Evolutionary conservation across 2,329 filamentous ascomycete species (phyloP), one percentile per base, ranked within the genome.

Genomic region (Graphilbum fragrans): DNA sequence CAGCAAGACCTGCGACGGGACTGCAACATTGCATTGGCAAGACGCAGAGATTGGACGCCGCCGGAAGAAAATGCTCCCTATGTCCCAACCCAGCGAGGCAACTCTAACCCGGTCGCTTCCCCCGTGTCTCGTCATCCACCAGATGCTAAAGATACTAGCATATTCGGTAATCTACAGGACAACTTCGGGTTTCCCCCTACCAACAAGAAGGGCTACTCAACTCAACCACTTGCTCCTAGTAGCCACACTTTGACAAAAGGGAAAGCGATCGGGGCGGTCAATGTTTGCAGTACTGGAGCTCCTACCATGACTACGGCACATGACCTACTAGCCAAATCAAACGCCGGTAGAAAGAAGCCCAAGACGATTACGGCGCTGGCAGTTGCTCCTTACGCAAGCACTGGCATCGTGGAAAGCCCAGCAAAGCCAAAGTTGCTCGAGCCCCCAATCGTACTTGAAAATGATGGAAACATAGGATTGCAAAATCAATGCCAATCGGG

Each of bases 301-400:
- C n/a, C n/a, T n/a, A n/a, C n/a, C n/a, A n/a, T n/a, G n/a, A n/a
- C n/a, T n/a, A n/a, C n/a, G n/a, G n/a, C n/a, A n/a, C n/a, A n/a
- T n/a, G n/a, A n/a, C n/a, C n/a, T n/a, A n/a, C n/a, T n/a, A n/a
- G n/a, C 52, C 1, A 75, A 73, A 53, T 55, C 60, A 19, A 81
- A 76, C 49, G 63, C 66, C 5, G 61, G 69, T 4, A 78, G 75
- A 57, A 86, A 83, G 59, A 88, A 82, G 56, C 61, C 78, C 0
- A 77, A 76, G 33, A 93, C 86, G 0, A 80, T 94, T 43, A 94
- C 86, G 0, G 83, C 77, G 33, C 62, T 84, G 38, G 83, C 85
- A 11, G 90, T 80, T 1, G 80, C 83, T 12, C 75, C 77, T 5
- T 92, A 88, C 53, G 55, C 55, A 12, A n/a, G n/a, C n/a, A n/a